Base-by-base conservation (phyloP, 257 asterid genomes). In the Knoxia roxburghii region DNA sequence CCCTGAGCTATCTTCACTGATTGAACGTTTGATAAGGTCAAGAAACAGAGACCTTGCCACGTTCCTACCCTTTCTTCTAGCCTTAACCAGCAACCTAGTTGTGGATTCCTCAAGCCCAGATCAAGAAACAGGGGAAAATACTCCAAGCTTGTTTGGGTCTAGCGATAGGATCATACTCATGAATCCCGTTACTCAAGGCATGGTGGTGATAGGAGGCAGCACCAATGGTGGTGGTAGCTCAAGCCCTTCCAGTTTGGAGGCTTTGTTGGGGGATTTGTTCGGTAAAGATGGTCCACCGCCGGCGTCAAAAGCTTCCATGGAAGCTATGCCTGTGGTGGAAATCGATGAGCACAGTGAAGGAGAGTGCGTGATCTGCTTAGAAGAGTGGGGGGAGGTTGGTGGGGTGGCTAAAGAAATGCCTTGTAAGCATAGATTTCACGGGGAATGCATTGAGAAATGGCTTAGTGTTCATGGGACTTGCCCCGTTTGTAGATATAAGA, bases 401-500 rank as follows among this genome's bases (percentile, higher is more conserved):
- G 76, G 67, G 18, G 69, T 67, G 75, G 95, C 73, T 56, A 88
- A 75, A 54, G 82, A 78, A 50, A 90, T 90, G 90, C 96, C 97
- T 2, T 90, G 97, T 54, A 77, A 77, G 76, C 97, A 90, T 68
- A 76, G 64, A 39, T 90, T 88, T 72, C 94, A 85, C 59, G 82
- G 77, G 3, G 79, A 71, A 24, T 86, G 96, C 55, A 60, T 90
- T 12, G 90, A 79, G 66, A 88, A 80, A 30, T 90, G 97, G 97
- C 54, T 90, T 77, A 75, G 58, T 14, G 70, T 80, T 58, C 92
- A 90, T 55, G 97, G 96, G 21, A 74, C 96, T 24, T 88, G 97
- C 78, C 97, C 97, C 13, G 85, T 90, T 67, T 90, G 97, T 59
- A 72, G 96, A 45, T 69, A 81, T 61, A 80, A 82, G 51, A 85